phyloP scores from a whole-genome alignment of 2,329 filamentous ascomycete species.

The Talaromyces sp. region DNA sequence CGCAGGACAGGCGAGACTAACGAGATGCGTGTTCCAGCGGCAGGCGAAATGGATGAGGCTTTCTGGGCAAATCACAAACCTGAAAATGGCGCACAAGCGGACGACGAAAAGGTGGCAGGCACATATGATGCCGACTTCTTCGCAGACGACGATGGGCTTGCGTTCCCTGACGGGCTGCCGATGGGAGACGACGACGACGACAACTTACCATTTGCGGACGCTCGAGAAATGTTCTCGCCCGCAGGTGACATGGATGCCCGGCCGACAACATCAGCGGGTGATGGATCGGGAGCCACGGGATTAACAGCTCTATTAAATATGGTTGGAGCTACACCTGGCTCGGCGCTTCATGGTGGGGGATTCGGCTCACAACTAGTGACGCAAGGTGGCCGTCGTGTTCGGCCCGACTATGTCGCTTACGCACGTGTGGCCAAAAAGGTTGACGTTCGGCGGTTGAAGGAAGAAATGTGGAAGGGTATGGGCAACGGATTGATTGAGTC shows the following conservation, averaged over 20 bases:
- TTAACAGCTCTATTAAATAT: slow-evolving; percentile 40
- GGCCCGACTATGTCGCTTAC: slow-evolving; percentile 65
- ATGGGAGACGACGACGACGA: slow-evolving; percentile 48
- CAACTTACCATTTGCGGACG: slow-evolving; percentile 48
- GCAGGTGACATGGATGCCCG: slow-evolving; percentile 31
- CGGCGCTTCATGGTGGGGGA: slow-evolving; percentile 48
- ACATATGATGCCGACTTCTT: slow-evolving; percentile 98
- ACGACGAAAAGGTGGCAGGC: slow-evolving; percentile 60
- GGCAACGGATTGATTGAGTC: slow-evolving; percentile 44
- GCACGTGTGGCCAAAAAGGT: slow-evolving; percentile 65
- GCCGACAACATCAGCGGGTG: slow-evolving; percentile 32
- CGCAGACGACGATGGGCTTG: slow-evolving; percentile 62
- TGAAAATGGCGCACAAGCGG: slow-evolving; percentile 52
- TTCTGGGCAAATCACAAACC: slow-evolving; percentile 73
- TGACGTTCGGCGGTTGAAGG: slow-evolving; percentile 61
- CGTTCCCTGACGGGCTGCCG: slow-evolving; percentile 46
- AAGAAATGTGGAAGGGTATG: slow-evolving; percentile 64
- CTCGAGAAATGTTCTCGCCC: slow-evolving; percentile 48
- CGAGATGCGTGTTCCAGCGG: slow-evolving; percentile 55
- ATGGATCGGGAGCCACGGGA: slow-evolving; percentile 34
- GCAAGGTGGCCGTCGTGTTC: slow-evolving; percentile 54
- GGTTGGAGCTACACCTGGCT: slow-evolving; percentile 41
- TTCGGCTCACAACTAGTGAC: slow-evolving; percentile 63
- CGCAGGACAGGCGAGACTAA: slow-evolving; percentile 35
- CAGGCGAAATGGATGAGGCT: slow-evolving; percentile 85